Percentiles rank a stretch among this genome's conserved stretches.
Evolutionary conservation across 257 asterid species (phyloP).

Genomic region (Solanum peruvianum): DNA sequence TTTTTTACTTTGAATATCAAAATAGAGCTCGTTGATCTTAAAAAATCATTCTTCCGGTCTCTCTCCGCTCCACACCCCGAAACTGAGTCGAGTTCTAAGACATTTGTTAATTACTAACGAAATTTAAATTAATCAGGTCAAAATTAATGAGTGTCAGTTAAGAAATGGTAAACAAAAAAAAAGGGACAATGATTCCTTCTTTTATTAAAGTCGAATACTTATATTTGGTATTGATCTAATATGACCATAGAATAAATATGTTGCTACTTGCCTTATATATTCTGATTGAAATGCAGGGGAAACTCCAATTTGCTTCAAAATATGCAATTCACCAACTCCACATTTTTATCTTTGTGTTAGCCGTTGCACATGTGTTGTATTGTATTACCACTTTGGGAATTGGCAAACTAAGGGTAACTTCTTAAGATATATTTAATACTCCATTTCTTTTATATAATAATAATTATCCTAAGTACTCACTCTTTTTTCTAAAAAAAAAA

Average conservation of each 20-base stretch:
- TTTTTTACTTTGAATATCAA: background rate
- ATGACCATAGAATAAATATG: background rate
- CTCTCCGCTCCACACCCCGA: too few species aligned
- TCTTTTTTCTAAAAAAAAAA: background rate
- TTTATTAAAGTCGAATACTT: background rate
- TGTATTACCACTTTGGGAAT: conserved; percentile 11
- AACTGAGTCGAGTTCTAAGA: background rate
- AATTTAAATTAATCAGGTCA: background rate
- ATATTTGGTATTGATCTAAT: background rate
- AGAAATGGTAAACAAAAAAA: too few species aligned
- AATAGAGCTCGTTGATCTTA: background rate
- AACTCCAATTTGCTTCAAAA: conserved; percentile 9
- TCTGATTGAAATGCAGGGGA: background rate
- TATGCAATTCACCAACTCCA: conserved; percentile 17
- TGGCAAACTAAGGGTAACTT: conserved; percentile 6
- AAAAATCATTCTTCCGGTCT: too few species aligned
- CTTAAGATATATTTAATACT: too few species aligned
- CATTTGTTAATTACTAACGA: background rate
- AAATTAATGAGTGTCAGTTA: background rate
- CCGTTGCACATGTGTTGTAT: conserved; percentile 9
- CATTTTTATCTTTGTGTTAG: background rate
- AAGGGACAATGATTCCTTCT: background rate
- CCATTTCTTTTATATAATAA: too few species aligned
- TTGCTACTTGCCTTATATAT: background rate
- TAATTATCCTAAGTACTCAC: background rate